These are phyloP conservation scores for Canariomyces notabilis DNA, from an alignment of 2,329 filamentous ascomycete species.

Conservation along the genomic window DNA sequence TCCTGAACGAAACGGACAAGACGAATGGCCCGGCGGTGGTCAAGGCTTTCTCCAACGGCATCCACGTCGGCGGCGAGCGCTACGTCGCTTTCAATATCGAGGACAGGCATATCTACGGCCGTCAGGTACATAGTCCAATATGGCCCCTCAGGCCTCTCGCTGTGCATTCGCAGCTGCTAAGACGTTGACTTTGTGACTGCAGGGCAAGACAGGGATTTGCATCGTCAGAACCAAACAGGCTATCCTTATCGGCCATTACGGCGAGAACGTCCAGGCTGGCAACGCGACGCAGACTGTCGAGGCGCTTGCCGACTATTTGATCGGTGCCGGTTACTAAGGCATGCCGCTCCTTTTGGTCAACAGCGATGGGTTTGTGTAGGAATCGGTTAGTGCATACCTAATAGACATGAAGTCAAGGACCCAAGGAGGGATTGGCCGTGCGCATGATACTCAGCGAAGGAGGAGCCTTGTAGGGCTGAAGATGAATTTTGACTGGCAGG, in stretches of 20 bases:
- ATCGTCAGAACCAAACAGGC: constrained; percentile 85
- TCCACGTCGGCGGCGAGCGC: constrained; percentile 71
- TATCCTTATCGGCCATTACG: constrained; percentile 84
- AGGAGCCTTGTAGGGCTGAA: neutral
- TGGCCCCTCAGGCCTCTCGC: neutral
- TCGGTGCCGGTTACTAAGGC: constrained; percentile 67
- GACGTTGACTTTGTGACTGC: constrained; percentile 5
- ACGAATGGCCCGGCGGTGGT: constrained; percentile 47
- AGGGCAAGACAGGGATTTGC: constrained; percentile 74
- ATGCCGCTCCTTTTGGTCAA: neutral
- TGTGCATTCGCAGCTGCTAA: neutral
- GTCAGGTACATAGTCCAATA: constrained; percentile 62
- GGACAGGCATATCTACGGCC: constrained; percentile 75
- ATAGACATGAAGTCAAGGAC: neutral
- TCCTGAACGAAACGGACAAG: constrained; percentile 35
- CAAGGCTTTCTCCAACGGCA: constrained; percentile 64
- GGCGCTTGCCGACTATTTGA: constrained; percentile 81
- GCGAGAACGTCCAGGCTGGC: constrained; percentile 66
- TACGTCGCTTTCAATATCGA: constrained; percentile 74
- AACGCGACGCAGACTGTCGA: constrained; percentile 75
- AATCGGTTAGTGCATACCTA: constrained; percentile 3
- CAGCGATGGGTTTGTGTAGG: neutral
- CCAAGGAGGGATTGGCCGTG: neutral
- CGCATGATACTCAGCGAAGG: neutral
- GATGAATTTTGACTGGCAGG: constrained; percentile 8